phyloP scores from a whole-genome alignment of 1,284 basidiomycete genomes.

The Apiotrichum gamsii region DNA sequence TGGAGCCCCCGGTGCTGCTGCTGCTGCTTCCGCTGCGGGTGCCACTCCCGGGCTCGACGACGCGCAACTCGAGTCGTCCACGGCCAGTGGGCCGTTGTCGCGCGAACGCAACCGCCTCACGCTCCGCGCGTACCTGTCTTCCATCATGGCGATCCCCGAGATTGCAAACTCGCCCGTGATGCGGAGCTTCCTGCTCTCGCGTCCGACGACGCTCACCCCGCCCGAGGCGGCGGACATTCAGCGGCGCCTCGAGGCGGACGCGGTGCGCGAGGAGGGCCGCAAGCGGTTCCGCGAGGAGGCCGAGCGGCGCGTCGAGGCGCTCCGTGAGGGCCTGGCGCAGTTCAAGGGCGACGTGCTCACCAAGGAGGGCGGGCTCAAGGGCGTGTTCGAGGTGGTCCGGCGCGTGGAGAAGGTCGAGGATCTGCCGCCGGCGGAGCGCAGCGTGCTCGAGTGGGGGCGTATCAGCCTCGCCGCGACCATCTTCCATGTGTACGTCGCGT shows the following conservation, averaged over 20 bases:
- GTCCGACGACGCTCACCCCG: constrained; percentile 63
- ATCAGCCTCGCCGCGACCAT: constrained; percentile 92
- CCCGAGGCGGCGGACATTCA: constrained; percentile 75
- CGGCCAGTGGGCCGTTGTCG: constrained; percentile 53
- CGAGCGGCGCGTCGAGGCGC: constrained; percentile 71
- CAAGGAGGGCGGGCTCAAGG: constrained; percentile 78
- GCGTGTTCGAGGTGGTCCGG: constrained; percentile 82
- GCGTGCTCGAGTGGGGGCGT: constrained; percentile 91
- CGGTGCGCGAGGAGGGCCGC: constrained; percentile 78
- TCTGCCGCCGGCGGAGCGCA: constrained; percentile 77
- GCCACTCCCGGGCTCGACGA: constrained; percentile 4
- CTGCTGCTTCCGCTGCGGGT: too few relatives aligned
- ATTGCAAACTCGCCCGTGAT: constrained; percentile 81
- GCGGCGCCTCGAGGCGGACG: constrained; percentile 80
- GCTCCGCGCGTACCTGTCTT: constrained; percentile 81
- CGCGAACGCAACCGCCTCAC: constrained; percentile 95
- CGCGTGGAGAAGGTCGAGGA: constrained; percentile 68
- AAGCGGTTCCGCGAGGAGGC: constrained; percentile 83
- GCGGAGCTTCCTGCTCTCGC: constrained; percentile 74
- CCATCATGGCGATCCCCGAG: constrained; percentile 65
- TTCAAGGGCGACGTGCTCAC: constrained; percentile 89
- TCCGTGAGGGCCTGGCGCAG: constrained; percentile 75
- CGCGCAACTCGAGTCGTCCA: neutral
- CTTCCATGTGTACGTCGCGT: constrained; percentile 88
- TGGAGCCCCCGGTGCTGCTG: neutral